Evolutionary conservation across 2,329 filamentous ascomycete genomes (phyloP).

Genomic region (Nothophaeocryptopus gaeumannii): DNA sequence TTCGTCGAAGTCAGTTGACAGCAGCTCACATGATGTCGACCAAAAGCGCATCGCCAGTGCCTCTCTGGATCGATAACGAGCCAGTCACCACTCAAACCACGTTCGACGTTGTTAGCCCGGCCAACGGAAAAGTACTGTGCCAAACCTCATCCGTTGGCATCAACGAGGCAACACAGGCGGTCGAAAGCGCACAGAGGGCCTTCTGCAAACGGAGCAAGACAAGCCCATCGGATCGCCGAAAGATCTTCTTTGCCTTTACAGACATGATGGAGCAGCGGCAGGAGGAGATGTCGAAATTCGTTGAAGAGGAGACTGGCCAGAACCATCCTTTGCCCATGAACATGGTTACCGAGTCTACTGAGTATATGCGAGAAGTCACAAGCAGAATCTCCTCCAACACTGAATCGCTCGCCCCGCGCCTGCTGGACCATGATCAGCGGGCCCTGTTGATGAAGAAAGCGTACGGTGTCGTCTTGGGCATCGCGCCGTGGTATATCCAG

Average conservation of each 20-base stretch:
- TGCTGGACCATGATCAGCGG: neutral
- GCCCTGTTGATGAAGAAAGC: neutral
- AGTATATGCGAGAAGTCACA: neutral
- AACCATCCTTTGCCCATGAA: neutral
- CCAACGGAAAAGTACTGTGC: neutral
- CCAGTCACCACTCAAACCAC: neutral
- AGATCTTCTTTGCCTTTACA: neutral
- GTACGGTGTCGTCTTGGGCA: neutral
- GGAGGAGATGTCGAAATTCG: neutral
- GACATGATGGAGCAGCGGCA: neutral
- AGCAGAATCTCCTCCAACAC: neutral
- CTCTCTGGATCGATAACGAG: neutral
- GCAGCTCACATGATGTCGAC: too few relatives aligned
- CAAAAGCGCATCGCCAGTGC: neutral
- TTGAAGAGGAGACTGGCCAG: neutral
- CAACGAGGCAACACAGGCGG: neutral
- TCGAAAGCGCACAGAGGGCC: neutral
- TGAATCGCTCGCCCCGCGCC: neutral
- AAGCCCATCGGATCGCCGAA: neutral
- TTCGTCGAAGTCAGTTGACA: too few relatives aligned
- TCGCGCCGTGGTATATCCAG: neutral
- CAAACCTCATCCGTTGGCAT: neutral
- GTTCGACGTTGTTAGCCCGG: neutral
- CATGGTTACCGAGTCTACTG: neutral
- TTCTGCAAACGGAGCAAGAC: neutral